Conservation (phyloP, 345 rosid genomes). For the Microthlaspi erraticum region DNA sequence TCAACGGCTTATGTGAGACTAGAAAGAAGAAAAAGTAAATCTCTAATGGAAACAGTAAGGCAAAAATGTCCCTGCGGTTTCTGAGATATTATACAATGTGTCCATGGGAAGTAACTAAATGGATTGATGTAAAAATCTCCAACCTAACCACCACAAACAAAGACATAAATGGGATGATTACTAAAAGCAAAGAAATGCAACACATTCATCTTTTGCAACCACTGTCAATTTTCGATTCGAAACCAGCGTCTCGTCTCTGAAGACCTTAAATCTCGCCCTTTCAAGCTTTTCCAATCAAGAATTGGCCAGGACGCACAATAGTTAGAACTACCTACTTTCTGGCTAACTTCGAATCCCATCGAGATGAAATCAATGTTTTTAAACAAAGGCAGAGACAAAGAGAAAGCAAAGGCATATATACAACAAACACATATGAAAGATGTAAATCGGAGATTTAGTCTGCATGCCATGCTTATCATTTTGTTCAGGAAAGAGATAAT, state of each 20-base stretch:
- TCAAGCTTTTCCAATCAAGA: not conserved
- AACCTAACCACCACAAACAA: slow-evolving; percentile 1
- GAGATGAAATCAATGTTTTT: not conserved
- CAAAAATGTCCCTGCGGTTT: not conserved
- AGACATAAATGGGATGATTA: slow-evolving; percentile 2
- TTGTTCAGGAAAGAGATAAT: not conserved
- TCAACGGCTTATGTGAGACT: not conserved
- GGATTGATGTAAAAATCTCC: not conserved
- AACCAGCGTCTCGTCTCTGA: not conserved
- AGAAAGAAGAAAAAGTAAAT: not conserved
- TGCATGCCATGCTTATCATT: not conserved
- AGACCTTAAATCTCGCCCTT: not conserved
- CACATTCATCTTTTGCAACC: slow-evolving; percentile 3
- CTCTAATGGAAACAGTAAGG: not conserved
- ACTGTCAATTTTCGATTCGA: not conserved
- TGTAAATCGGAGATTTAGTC: slow-evolving; percentile 8
- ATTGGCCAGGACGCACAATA: slow-evolving; percentile 14
- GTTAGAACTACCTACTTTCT: not conserved
- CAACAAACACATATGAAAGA: not conserved
- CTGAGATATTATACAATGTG: not conserved
- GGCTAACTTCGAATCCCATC: not conserved
- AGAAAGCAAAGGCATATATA: not conserved
- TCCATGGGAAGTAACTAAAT: slow-evolving; percentile 1
- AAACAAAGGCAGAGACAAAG: not conserved
- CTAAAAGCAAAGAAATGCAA: not conserved